Base-by-base conservation (phyloP, 345 rosid species). In the Camelina neglecta region DNA sequence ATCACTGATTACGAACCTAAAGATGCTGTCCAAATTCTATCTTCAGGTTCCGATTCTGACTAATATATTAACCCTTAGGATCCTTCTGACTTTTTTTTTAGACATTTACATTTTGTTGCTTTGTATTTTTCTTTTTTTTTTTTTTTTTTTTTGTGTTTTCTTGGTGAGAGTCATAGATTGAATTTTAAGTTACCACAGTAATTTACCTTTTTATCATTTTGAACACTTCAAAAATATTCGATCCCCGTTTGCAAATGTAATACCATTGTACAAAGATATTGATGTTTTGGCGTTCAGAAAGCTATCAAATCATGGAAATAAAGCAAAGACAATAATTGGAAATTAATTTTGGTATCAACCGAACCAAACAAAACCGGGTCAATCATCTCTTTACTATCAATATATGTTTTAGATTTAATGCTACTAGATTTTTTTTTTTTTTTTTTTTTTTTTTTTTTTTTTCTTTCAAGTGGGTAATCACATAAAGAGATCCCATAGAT, bases 1-100 rank as follows among this genome's bases (percentile, higher is more conserved):
- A 79, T 94, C 38, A 87, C 97, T 8, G 96, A 94, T 74, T 49
- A 20, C 50, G 90, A 85, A 56, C 97, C 96, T 58, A 83, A 72
- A 81, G 86, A 87, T 84, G 88, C 92, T 60, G 81, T 80, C 72
- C 92, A 93, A 72, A 74, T 84, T 86, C 86, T 89, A 0, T 62
- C 88, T 18, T 83, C 90, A 24, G 93, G 87, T 75, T 87, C 97
- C 11, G 96, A 90, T 57, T 76, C 90, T 2, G 86, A 89, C 26
- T 88, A 84, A 60, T 16, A 24, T 39, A 49, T 36, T 49, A 49
- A 56, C 11, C 50, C 58, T 20, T 26, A 33, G 58, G 29, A 65
- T 48, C 23, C 50, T 35, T 47, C 4, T 21, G 12, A 21, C 16
- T 6, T 11, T 47, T 8, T 23, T 41, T 24, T 60, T 50, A 50